Evolutionary conservation across 768 basidiomycete species (phyloP), one percentile per base, ranked within the genome.

Genomic region (Calocera viscosa): DNA sequence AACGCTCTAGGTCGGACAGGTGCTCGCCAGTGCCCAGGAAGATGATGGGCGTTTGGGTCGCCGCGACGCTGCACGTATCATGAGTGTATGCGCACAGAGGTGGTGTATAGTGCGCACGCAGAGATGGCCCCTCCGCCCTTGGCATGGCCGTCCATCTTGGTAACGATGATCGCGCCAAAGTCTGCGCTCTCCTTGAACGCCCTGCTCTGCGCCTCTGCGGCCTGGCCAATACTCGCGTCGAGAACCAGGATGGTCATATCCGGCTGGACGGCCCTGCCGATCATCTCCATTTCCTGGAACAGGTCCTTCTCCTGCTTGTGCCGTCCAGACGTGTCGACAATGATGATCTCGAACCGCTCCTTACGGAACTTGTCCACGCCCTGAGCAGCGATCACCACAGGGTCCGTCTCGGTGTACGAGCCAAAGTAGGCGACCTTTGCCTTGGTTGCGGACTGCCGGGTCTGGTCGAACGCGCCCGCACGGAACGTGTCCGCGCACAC

Each of bases 401-500:
- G 96, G 75, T 99, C 94, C 19, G 94, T 97, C 77, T 99, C 96
- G 40, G 96, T 99, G 78, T 99, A 98, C 65, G 91, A 94, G 24
- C 96, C 96, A 78, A 94, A 99, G 82, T 96, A 99, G 1, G 96
- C 94, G 16, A 99, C 92, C 76, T 97, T 98, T 40, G 96, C 96
- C 76, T 96, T 95, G 16, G 94, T 96, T 22, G 96, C 95, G 64
- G 95, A 97, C 79, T 99, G 96, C 74, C 96, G 88, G 12, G 96
- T 92, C 76, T 99, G 96, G 77, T 99, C 96, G 77, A 99, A 99
- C 39, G 96, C 96, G 64, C 96, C 96, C 1, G 96, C 96, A 78
- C 96, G 90, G 81, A 99, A 99, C 0, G 96, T 99, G 77, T 99
- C 96, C 24, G 96, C 96, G 73, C 96, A 99, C 70, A 99, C 95